phyloP scores from a whole-genome alignment of 2,329 filamentous ascomycete genomes.

The Ophiocordyceps sinensis region DNA sequence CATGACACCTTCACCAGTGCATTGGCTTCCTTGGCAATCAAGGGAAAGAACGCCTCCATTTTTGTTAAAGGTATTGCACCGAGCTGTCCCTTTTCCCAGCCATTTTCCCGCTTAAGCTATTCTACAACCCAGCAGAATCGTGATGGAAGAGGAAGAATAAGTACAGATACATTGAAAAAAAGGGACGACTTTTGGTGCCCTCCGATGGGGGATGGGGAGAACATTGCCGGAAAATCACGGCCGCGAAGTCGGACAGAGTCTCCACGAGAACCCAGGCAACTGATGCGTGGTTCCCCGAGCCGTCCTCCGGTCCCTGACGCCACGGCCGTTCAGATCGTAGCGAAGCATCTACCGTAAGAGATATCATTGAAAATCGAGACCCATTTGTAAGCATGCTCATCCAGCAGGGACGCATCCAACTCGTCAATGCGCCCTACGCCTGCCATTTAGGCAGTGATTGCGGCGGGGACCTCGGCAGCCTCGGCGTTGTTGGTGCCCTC shows the following conservation, averaged over 20 bases:
- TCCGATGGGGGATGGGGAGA: neutral
- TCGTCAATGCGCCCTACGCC: conserved; percentile 9
- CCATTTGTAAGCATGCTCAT: conserved; percentile 23
- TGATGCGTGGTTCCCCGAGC: conserved; percentile 3
- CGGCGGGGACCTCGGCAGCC: conserved; percentile 7
- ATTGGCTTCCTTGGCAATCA: neutral
- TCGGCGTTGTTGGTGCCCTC: conserved; percentile 29
- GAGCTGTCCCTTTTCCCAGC: conserved; percentile 17
- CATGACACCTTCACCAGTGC: too few relatives aligned
- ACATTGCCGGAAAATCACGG: conserved; percentile 1
- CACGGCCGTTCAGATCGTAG: conserved; percentile 5
- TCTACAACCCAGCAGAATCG: conserved; percentile 21
- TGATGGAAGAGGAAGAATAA: conserved; percentile 15
- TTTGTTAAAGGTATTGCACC: conserved; percentile 15
- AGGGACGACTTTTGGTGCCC: conserved; percentile 1
- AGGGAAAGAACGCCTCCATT: neutral
- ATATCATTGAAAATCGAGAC: conserved; percentile 24
- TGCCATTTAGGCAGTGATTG: conserved; percentile 16
- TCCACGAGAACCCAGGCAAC: neutral
- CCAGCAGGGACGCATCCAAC: conserved; percentile 8
- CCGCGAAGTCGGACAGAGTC: neutral
- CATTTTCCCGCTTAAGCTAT: conserved; percentile 17
- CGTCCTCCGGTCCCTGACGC: neutral
- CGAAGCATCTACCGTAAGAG: conserved; percentile 21
- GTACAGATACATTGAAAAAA: conserved; percentile 19